Conservation (phyloP, 148 eudicot species). For the Arctostaphylos glauca region DNA sequence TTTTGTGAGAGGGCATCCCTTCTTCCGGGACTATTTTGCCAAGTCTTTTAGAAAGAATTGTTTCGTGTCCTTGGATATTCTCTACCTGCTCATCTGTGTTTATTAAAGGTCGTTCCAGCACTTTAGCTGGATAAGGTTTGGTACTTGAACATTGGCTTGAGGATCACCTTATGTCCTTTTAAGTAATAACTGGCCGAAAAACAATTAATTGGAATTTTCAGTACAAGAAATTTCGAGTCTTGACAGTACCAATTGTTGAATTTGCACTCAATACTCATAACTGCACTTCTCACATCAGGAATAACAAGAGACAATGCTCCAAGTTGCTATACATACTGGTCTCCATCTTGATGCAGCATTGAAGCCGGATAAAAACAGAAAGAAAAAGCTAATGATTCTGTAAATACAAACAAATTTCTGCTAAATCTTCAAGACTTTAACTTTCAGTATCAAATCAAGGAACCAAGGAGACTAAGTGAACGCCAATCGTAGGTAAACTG, state of each 20-base stretch:
- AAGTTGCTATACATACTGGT: background rate
- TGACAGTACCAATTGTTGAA: background rate
- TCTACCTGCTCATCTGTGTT: too few relatives aligned
- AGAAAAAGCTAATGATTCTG: constrained; percentile 4
- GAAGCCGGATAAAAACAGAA: background rate
- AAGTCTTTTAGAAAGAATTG: too few relatives aligned
- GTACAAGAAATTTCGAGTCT: background rate
- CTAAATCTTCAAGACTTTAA: background rate
- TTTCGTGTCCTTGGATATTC: too few relatives aligned
- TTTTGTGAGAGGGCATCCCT: too few relatives aligned
- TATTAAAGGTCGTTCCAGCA: too few relatives aligned
- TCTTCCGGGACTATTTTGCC: too few relatives aligned
- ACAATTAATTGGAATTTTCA: background rate
- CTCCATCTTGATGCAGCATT: background rate
- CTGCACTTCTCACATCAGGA: background rate
- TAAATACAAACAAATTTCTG: constrained; percentile 7
- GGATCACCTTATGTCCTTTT: too few relatives aligned
- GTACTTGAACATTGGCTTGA: too few relatives aligned
- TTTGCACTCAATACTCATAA: background rate
- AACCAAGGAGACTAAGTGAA: background rate
- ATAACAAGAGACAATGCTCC: background rate
- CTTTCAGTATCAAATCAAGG: background rate
- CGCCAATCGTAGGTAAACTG: background rate
- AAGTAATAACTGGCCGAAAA: background rate
- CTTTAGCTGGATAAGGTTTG: too few relatives aligned